Evolutionary conservation across 139 green algal species (phyloP).

Genomic region (Edaphochlamys debaryana): DNA sequence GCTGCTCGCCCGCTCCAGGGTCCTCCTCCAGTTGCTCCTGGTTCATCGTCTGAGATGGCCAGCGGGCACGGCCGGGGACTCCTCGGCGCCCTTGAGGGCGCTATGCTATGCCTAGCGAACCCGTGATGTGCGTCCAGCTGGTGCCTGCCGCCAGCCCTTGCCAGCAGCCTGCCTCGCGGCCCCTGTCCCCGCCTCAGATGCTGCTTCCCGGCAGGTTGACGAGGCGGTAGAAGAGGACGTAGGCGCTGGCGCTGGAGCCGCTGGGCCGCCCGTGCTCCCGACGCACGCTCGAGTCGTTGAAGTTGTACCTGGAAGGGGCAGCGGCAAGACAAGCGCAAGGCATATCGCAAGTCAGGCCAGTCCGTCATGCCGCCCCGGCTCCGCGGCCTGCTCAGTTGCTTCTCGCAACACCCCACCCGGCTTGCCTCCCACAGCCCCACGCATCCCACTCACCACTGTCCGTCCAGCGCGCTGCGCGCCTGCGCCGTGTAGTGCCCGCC

Average conservation of each 20-base stretch:
- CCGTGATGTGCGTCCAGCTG: too few relatives aligned
- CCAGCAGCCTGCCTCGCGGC: too few relatives aligned
- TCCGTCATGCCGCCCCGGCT: background rate
- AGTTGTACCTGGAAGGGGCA: slow-evolving; percentile 55
- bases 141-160: too few relatives aligned
- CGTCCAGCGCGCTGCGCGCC: slow-evolving; percentile 35
- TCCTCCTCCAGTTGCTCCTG: too few relatives aligned
- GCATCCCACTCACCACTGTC: background rate
- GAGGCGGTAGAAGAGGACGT: slow-evolving; percentile 72
- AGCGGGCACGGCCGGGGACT: too few relatives aligned
- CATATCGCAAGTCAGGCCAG: background rate
- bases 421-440: too few relatives aligned
- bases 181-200: background rate
- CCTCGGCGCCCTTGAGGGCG: too few relatives aligned
- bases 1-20: too few relatives aligned
- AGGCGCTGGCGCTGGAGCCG: slow-evolving; percentile 54
- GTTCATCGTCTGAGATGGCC: too few relatives aligned
- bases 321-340: background rate
- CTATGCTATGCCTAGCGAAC: too few relatives aligned
- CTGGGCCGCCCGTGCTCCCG: slow-evolving; percentile 1
- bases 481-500: slow-evolving; percentile 78
- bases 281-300: slow-evolving; percentile 64
- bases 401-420: too few relatives aligned
- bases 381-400: too few relatives aligned
- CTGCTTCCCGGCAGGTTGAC: background rate